Percentiles rank a stretch among this genome's conserved stretches.
These are phyloP conservation scores for Umbelopsis vinacea DNA, from an alignment of 192 early-diverging fungal genomes.

Conservation along the genomic window DNA sequence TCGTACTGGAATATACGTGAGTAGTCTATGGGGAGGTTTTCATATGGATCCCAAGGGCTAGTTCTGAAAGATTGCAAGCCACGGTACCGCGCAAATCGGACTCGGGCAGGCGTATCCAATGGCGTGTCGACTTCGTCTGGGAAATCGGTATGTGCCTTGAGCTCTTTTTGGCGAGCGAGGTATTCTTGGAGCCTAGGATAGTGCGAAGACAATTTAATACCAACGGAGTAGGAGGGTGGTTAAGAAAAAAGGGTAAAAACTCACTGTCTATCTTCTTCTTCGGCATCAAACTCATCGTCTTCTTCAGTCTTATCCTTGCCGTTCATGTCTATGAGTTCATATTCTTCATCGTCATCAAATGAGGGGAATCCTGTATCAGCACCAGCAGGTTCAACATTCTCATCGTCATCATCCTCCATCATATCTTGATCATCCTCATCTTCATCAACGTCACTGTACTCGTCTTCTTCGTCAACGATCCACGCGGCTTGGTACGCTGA, in stretches of 20 bases:
- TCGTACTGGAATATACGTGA: conserved; percentile 96
- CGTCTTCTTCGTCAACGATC: conserved; percentile 87
- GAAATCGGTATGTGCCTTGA: conserved; percentile 81
- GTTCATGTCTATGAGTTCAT: conserved; percentile 54
- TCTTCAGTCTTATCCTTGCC: conserved; percentile 32
- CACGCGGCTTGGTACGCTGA: conserved; percentile 98
- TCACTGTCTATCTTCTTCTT: conserved; percentile 49
- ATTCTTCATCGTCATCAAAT: conserved; percentile 56
- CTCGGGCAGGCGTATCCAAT: conserved; percentile 76
- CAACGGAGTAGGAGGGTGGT: neutral
- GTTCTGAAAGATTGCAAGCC: conserved; percentile 94
- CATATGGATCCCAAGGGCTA: conserved; percentile 98
- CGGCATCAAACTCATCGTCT: conserved; percentile 40
- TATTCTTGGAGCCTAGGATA: conserved; percentile 52
- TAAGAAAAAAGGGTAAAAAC: conserved; percentile 16
- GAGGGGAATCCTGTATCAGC: conserved; percentile 31
- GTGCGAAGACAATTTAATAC: neutral
- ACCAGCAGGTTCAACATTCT: conserved; percentile 33
- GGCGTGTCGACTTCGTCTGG: conserved; percentile 99
- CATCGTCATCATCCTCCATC: conserved; percentile 41
- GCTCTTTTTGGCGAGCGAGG: conserved; percentile 66
- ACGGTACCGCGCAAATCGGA: conserved; percentile 92
- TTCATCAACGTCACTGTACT: conserved; percentile 58
- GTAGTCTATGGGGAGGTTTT: conserved; percentile 97
- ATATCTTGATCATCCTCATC: conserved; percentile 45